A percentile compares a stretch with the other conserved stretches of the same genome.
These are phyloP conservation scores for Colletotrichum tofieldiae DNA, from an alignment of 2,329 filamentous ascomycete species.

Conservation along the genomic window DNA sequence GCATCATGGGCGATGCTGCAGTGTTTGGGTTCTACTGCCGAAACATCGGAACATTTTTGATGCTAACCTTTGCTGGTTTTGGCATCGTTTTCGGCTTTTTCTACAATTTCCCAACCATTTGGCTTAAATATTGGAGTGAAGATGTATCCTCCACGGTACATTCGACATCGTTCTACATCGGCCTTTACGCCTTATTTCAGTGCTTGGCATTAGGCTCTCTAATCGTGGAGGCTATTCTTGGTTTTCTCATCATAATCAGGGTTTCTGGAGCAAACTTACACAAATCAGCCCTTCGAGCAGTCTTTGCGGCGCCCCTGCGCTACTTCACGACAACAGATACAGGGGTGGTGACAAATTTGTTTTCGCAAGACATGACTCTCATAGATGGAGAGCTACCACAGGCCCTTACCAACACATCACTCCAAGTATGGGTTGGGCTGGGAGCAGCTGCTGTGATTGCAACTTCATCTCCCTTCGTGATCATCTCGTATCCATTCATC, in stretches of 20 bases:
- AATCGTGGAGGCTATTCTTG: not conserved
- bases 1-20: constrained; percentile 3
- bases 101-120: not conserved
- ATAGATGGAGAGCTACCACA: constrained; percentile 57
- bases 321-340: constrained; percentile 58
- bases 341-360: constrained; percentile 60
- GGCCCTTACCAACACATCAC: constrained; percentile 51
- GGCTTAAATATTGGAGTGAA: not conserved
- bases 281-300: not conserved
- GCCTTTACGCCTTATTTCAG: not conserved
- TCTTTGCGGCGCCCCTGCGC: constrained; percentile 8
- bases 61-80: constrained; percentile 11
- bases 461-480: constrained; percentile 58
- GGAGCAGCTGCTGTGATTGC: constrained; percentile 65
- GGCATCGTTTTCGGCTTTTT: constrained; percentile 7
- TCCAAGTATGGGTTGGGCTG: constrained; percentile 49
- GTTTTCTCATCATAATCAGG: not conserved
- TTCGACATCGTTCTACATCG: not conserved
- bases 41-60: constrained; percentile 1
- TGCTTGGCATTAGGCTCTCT: not conserved
- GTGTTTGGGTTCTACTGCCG: constrained; percentile 25
- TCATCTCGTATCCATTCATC: constrained; percentile 52
- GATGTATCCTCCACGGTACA: not conserved
- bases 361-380: constrained; percentile 62
- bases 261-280: constrained; percentile 16